A percentile compares a stretch with the other conserved stretches of the same genome.
Evolutionary conservation across 1,284 basidiomycete genomes (phyloP).

Genomic region (Neolentinus lepideus): DNA sequence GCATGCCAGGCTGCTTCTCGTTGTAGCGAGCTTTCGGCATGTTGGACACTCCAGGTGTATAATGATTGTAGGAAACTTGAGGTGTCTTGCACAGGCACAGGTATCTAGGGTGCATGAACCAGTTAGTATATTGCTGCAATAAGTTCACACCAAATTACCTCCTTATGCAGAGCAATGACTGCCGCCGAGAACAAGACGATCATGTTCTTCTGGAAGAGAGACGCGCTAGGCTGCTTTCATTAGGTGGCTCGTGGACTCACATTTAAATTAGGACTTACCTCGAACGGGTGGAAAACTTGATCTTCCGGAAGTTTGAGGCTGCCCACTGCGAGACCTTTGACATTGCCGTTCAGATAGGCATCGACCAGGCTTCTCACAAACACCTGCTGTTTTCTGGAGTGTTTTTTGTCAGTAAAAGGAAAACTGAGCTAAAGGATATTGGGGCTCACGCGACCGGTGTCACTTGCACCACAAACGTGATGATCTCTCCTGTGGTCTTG

Average conservation of each 20-base stretch:
- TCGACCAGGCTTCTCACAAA: constrained; percentile 47
- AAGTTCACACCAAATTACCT: constrained; percentile 36
- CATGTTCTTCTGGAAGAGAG: constrained; percentile 49
- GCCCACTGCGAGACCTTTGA: constrained; percentile 47
- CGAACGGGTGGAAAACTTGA: constrained; percentile 35
- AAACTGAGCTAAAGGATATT: background rate
- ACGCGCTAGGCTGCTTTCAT: constrained; percentile 35
- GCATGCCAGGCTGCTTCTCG: constrained; percentile 52
- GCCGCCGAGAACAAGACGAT: constrained; percentile 62
- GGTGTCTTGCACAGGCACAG: constrained; percentile 37
- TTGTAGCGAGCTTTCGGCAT: constrained; percentile 48
- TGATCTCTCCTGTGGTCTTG: constrained; percentile 52
- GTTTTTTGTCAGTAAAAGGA: background rate
- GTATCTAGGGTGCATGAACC: constrained; percentile 31
- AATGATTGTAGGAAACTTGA: constrained; percentile 45
- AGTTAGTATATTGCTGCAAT: background rate
- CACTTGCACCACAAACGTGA: constrained; percentile 64
- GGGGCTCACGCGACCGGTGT: constrained; percentile 52
- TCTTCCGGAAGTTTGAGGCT: constrained; percentile 37
- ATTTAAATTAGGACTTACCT: constrained; percentile 25
- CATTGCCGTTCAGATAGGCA: constrained; percentile 55
- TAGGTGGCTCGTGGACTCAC: background rate
- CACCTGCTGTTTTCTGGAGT: constrained; percentile 44
- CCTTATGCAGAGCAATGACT: constrained; percentile 53
- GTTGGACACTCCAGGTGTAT: constrained; percentile 49